Base-by-base conservation (phyloP, 163 green algal species). In the Scenedesmus sp. region DNA sequence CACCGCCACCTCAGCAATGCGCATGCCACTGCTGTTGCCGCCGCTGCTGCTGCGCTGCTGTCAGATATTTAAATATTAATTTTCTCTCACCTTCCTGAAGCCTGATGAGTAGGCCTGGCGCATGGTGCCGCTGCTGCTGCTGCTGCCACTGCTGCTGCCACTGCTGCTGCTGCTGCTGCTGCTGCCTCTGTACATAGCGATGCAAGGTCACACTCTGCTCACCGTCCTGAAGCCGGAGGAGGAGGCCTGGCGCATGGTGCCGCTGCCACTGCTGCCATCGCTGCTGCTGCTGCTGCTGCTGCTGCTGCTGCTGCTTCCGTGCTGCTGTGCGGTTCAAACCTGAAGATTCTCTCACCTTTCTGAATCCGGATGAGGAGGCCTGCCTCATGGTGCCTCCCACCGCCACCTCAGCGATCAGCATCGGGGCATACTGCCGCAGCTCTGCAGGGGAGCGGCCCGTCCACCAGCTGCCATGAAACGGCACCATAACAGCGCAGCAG, bases 381-480 rank as follows among this genome's bases (percentile, higher is more conserved):
- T 93, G 26, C 62, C 73, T 60, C 90, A 93, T 93, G 9, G 64
- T 93, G 57, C 84, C 84, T 3, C 55, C 86, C 8, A 93, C 84
- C 0, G 74, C 77, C 55, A 93, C 90, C 74, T 93, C 84, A 59
- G 90, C 90, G 16, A 93, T 84, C 10, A 93, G 59, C 90, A 93
- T 93, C 1, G 90, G 90, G 0, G 70, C 84, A 62, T 93, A 93
- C 84, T 77, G 84, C 1, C 90, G 83, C 82, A 93, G 57, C 90
- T 93, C 90, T 1, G 90, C 90, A 62, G 82, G 88, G 10, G 88
- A 88, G 18, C n/a, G 52, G 54, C 88, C 88, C 4, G 18, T 76
- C 88, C 64, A 83, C 81, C 88, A 86, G 59, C 88, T 88, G 76
- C 73, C 26, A 6, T 5, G 12, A 55, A 73, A 23, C 0, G 9